Base-by-base conservation (phyloP, 257 asterid genomes). In the Nyctanthes arbortristis region DNA sequence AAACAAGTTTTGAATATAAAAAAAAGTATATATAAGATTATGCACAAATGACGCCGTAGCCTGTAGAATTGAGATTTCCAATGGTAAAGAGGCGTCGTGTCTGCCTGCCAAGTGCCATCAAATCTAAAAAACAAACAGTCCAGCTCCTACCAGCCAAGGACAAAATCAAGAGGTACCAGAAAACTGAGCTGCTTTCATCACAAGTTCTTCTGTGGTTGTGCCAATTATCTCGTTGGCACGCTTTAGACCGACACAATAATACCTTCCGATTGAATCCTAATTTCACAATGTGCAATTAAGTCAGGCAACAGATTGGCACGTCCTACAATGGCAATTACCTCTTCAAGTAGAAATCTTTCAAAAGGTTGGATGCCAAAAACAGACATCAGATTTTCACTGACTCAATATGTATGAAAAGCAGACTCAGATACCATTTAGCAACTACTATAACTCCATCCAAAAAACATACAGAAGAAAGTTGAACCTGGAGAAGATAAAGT, bases 181-280 rank as follows among this genome's bases (percentile, higher is more conserved):
- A 65, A 84, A 80, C 76, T 85, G 96, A 70, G 75, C 84, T 49
- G 99, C 99, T 81, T 91, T 93, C 45, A 89, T 86, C 72, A 93
- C 96, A 70, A 91, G 84, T 77, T 93, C 99, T 78, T 93, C 99
- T 5, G 99, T 93, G 2, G 99, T 93, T 34, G 82, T 86, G 78
- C 99, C 99, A 62, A 93, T 93, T 71, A 93, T 91, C 85, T 91
- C 97, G 68, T 91, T 93, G 49, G 96, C 99, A 27, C 96, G 96
- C 90, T 84, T 93, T 40, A 93, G 90, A 27, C 96, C 96, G 18
- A 87, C 96, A 22, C 91, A 89, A 69, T 75, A 87, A 77, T 88
- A 93, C 77, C 96, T 72, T 82, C 97, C 97, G 40, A 90, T 86
- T 8, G 96, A 27, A 65, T 91, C 97, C 97, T 91, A 54, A 70